phyloP scores from a whole-genome alignment of 2,329 filamentous ascomycete genomes.

The Talaromyces piceae region DNA sequence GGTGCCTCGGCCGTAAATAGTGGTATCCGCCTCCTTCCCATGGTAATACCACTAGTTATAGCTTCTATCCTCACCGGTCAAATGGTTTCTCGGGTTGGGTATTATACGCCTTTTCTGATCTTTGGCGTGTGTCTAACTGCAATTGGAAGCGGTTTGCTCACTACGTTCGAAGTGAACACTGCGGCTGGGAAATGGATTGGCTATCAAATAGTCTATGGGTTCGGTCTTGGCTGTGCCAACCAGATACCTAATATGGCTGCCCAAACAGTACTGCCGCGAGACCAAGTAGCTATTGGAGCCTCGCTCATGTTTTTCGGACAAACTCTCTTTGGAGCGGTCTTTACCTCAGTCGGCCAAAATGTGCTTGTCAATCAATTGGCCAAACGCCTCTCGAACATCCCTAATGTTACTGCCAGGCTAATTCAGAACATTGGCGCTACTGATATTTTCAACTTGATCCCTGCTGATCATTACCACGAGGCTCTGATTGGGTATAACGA shows the following conservation, averaged over 20 bases:
- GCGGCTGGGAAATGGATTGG: constrained; percentile 21
- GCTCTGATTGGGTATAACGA: constrained; percentile 4
- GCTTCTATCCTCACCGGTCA: constrained; percentile 4
- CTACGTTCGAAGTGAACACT: constrained; percentile 13
- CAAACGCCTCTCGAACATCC: constrained; percentile 15
- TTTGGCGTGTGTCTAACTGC: constrained; percentile 1
- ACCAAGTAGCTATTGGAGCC: constrained; percentile 21
- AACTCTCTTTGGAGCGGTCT: constrained; percentile 19
- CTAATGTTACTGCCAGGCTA: constrained; percentile 18
- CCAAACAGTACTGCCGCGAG: constrained; percentile 18
- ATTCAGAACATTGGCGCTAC: constrained; percentile 2
- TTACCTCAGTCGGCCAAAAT: constrained; percentile 18
- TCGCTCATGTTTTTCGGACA: constrained; percentile 21
- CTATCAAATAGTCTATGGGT: constrained; percentile 21
- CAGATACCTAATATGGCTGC: constrained; percentile 19
- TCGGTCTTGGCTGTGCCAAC: constrained; percentile 23
- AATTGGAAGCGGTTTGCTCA: constrained; percentile 6
- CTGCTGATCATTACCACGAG: not conserved
- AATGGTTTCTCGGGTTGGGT: constrained; percentile 4
- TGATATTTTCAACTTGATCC: constrained; percentile 1
- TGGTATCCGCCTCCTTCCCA: constrained; percentile 6
- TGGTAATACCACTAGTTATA: constrained; percentile 5
- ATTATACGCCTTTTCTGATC: constrained; percentile 9
- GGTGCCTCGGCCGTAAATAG: constrained; percentile 15
- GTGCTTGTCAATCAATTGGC: constrained; percentile 17